phyloP scores from a whole-genome alignment of 352 stramenopile genomes.

The Pythium oligandrum region DNA sequence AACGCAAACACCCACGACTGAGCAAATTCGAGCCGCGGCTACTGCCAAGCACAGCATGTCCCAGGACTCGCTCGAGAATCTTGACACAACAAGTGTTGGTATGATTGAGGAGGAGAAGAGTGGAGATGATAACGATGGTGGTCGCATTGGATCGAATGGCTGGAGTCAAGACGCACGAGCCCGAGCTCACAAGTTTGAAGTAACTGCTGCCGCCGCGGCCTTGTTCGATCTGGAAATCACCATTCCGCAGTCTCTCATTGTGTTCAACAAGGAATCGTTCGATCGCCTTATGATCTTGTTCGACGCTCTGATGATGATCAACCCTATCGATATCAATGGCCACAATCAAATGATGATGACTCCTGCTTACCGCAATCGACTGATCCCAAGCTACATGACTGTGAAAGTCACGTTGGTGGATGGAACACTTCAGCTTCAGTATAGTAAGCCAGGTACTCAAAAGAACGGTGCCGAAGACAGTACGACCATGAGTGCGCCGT shows the following conservation, averaged over 20 bases:
- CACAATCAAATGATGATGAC: conserved; percentile 70
- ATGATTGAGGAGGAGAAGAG: conserved; percentile 35
- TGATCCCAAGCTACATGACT: conserved; percentile 76
- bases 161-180: conserved; percentile 68
- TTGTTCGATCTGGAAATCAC: conserved; percentile 57
- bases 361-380: conserved; percentile 38
- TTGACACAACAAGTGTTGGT: conserved; percentile 25
- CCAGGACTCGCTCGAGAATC: conserved; percentile 61
- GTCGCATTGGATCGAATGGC: conserved; percentile 71
- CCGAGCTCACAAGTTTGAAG: conserved; percentile 59
- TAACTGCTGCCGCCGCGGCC: conserved; percentile 38
- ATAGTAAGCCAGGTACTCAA: conserved; percentile 26
- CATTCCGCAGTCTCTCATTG: conserved; percentile 46
- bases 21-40: conserved; percentile 15
- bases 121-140: conserved; percentile 79
- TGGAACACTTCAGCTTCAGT: conserved; percentile 54
- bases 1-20: conserved; percentile 18
- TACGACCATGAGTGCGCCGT: conserved; percentile 10
- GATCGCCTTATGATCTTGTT: conserved; percentile 82
- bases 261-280: conserved; percentile 61
- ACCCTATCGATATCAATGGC: conserved; percentile 79
- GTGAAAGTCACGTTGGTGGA: conserved; percentile 57
- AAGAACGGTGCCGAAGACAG: not conserved
- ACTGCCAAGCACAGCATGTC: conserved; percentile 56
- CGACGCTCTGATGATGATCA: conserved; percentile 83